Base-by-base conservation (phyloP, 176 grass and related monocot genomes). In the Olyra latifolia region DNA sequence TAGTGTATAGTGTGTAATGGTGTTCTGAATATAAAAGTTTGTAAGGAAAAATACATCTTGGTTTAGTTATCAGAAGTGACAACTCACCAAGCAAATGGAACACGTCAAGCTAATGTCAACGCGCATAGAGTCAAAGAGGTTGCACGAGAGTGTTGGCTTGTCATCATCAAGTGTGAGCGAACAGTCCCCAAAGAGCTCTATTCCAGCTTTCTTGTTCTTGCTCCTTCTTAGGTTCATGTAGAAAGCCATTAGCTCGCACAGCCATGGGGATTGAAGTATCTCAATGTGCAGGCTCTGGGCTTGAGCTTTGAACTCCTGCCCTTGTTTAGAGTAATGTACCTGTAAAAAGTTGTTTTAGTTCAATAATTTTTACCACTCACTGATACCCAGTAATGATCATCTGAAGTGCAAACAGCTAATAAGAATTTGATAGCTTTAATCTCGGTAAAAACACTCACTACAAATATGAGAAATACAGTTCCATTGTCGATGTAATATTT, bases 271-370 rank as follows among this genome's bases (percentile, higher is more conserved):
- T 20, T 98, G 92, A 43, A 98, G 95, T 63, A 98, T 95, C 67
- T 98, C 95, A 72, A 98, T 95, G 75, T 89, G 95, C 76, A 95
- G 66, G 17, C 86, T 98, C 67, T 91, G 92, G 4, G 95, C 92
- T 61, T 93, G 88, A 7, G 90, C 86, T 82, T 89, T 98, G 86
- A 98, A 98, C 39, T 89, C 90, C 66, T 91, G 92, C 7, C 95
- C 95, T 86, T 95, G 90, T 46, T 92, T 98, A 13, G 95, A 98
- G 87, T 93, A 94, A 72, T 98, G 95, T 77, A 95, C 71, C 95
- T 98, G 73, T 44, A 82, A 65, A 76, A 4, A 74, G 16, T 57
- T 74, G 9, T 2, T 43, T 82, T 58, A n/a, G 24, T 39, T 54
- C 16, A 23, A 13, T 65, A 1, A 43, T 13, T 48, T 16, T 1